Evolutionary conservation across 2,329 filamentous ascomycete species (phyloP).

Genomic region (Falciphora oryzae): DNA sequence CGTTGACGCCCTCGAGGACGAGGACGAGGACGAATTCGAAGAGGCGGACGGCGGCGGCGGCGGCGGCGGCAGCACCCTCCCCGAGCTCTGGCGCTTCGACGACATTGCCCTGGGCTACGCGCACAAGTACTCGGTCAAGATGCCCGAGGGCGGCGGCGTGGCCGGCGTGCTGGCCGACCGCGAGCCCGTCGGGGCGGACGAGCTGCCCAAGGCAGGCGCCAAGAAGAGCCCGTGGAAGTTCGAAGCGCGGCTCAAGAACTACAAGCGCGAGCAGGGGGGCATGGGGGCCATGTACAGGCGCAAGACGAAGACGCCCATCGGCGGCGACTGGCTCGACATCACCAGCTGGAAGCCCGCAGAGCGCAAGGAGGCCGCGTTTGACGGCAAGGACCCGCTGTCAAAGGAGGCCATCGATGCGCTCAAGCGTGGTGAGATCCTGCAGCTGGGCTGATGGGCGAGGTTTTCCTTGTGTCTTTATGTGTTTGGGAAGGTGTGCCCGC

Average conservation of each 20-base stretch:
- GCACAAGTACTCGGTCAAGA: conserved; percentile 19
- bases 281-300: not conserved
- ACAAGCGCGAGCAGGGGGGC: conserved; percentile 16
- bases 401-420: conserved; percentile 27
- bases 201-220: conserved; percentile 21
- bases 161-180: not conserved
- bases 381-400: conserved; percentile 30
- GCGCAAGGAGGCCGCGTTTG: conserved; percentile 26
- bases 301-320: conserved; percentile 20
- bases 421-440: conserved; percentile 27
- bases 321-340: conserved; percentile 33
- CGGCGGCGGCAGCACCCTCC: not conserved
- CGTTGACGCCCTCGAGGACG: conserved; percentile 16
- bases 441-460: not conserved
- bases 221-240: conserved; percentile 23
- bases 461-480: not conserved
- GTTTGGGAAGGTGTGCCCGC: not conserved
- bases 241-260: conserved; percentile 18
- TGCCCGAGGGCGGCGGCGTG: not conserved
- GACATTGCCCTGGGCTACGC: conserved; percentile 29
- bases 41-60: conserved; percentile 12
- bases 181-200: not conserved
- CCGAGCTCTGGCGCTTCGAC: conserved; percentile 23
- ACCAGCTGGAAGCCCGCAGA: conserved; percentile 27
- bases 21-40: conserved; percentile 15